Evolutionary conservation across 2,329 filamentous ascomycete genomes (phyloP).

Genomic region (Aureobasidium sp.): DNA sequence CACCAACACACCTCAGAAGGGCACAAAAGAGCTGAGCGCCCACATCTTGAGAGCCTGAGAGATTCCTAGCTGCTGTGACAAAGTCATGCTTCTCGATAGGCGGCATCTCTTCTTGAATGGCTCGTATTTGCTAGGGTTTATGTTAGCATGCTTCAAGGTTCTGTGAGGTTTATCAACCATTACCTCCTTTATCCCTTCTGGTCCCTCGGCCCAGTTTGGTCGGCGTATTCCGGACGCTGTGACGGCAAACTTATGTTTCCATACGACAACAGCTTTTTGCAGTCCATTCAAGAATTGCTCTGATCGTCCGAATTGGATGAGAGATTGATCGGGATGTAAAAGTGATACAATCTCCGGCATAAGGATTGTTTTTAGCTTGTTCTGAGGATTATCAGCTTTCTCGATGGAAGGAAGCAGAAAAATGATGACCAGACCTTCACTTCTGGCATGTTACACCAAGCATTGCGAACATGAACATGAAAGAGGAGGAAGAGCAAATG

Average conservation of each 20-base stretch:
- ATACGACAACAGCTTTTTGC: conserved; percentile 60
- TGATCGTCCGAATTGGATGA: conserved; percentile 68
- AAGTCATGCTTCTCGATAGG: conserved; percentile 69
- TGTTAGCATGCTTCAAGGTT: conserved; percentile 14
- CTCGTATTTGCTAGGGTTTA: conserved; percentile 6
- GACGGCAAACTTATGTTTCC: conserved; percentile 62
- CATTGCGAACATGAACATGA: conserved; percentile 70
- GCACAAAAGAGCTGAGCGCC: conserved; percentile 89
- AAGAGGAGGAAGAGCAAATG: conserved; percentile 78
- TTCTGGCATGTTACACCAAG: conserved; percentile 65
- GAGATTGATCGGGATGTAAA: conserved; percentile 59
- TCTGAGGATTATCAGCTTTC: conserved; percentile 22
- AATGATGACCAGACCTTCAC: conserved; percentile 13
- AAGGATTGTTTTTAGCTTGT: conserved; percentile 56
- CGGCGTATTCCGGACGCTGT: conserved; percentile 63
- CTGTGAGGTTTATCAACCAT: neutral
- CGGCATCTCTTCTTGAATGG: conserved; percentile 26
- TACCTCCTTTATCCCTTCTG: conserved; percentile 35
- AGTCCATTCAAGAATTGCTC: conserved; percentile 74
- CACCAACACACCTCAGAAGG: conserved; percentile 71
- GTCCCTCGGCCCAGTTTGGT: conserved; percentile 67
- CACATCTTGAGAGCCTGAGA: conserved; percentile 79
- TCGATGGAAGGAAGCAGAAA: neutral
- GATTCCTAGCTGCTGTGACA: conserved; percentile 55
- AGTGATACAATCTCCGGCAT: conserved; percentile 58